A percentile compares a stretch with the other conserved stretches of the same genome.
Evolutionary conservation across 1,284 basidiomycete species (phyloP).

Genomic region (Peniophora sp.): DNA sequence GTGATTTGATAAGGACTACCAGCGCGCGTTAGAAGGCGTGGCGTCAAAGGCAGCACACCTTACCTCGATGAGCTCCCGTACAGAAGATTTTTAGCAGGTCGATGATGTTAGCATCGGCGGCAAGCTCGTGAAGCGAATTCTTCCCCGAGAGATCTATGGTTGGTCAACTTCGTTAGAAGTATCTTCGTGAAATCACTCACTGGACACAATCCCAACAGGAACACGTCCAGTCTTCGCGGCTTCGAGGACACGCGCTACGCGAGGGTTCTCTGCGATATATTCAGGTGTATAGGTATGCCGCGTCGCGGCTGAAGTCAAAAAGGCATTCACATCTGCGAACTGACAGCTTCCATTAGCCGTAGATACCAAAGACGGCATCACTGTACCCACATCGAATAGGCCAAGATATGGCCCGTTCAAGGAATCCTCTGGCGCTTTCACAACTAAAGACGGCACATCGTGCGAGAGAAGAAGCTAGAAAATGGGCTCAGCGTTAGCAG

Average conservation of each 20-base stretch:
- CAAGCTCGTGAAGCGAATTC: conserved; percentile 60
- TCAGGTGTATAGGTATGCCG: conserved; percentile 56
- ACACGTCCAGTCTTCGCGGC: conserved; percentile 67
- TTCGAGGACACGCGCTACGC: conserved; percentile 56
- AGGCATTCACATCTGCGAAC: conserved; percentile 79
- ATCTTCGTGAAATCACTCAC: conserved; percentile 32
- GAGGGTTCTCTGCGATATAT: conserved; percentile 47
- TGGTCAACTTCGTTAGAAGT: conserved; percentile 2
- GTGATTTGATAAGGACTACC: conserved; percentile 40
- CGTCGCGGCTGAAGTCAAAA: conserved; percentile 71
- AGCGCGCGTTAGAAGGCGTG: neutral
- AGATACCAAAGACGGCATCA: neutral
- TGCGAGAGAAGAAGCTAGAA: conserved; percentile 53
- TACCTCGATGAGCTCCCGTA: conserved; percentile 63
- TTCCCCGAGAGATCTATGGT: conserved; percentile 71
- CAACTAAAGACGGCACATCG: conserved; percentile 53
- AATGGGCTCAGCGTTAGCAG: neutral
- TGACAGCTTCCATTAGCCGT: conserved; percentile 18
- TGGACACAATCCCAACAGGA: conserved; percentile 66
- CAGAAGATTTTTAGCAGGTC: conserved; percentile 60
- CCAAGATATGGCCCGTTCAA: conserved; percentile 37
- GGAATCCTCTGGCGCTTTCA: conserved; percentile 31
- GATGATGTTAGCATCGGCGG: conserved; percentile 54
- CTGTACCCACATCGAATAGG: conserved; percentile 60
- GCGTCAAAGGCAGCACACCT: conserved; percentile 9